Evolutionary conservation across 2,329 filamentous ascomycete species (phyloP).

Genomic region (Phoma sp.): DNA sequence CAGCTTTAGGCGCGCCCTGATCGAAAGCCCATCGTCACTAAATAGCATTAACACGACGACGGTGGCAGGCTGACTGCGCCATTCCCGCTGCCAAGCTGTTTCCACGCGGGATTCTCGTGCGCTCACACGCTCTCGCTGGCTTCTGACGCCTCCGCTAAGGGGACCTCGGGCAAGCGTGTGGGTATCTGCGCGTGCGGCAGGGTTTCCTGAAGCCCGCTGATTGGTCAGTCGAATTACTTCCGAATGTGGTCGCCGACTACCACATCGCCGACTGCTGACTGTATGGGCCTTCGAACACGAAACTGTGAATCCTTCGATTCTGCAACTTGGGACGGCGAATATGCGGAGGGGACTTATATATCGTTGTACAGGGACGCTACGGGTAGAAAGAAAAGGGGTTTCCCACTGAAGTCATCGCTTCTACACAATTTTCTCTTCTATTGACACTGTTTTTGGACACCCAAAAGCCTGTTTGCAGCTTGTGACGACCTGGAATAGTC

Average conservation of each 20-base stretch:
- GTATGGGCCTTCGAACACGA: constrained; percentile 17
- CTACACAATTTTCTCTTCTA: too few species aligned
- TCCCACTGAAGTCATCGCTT: too few species aligned
- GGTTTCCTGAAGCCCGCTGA: constrained; percentile 1
- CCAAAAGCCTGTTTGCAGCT: background rate
- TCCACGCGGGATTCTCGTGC: constrained; percentile 16
- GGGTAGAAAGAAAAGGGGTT: too few species aligned
- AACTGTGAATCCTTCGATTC: constrained; percentile 13
- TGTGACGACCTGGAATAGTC: constrained; percentile 4
- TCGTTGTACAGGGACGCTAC: background rate
- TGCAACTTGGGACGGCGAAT: constrained; percentile 8
- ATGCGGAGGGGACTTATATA: constrained; percentile 9
- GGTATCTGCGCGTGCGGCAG: constrained; percentile 1
- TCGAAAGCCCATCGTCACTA: constrained; percentile 10
- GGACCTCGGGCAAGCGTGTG: constrained; percentile 16
- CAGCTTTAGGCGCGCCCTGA: constrained; percentile 10
- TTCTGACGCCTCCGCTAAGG: constrained; percentile 12
- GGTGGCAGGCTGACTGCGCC: constrained; percentile 8
- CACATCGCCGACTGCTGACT: constrained; percentile 19
- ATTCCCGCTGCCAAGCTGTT: constrained; percentile 12
- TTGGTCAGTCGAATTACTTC: constrained; percentile 11
- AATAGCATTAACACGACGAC: constrained; percentile 4
- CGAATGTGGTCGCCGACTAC: constrained; percentile 19
- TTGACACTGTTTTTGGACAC: background rate
- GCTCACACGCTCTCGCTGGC: constrained; percentile 11